Conservation (phyloP, 2,329 filamentous ascomycete species). For the Blastomyces parvus region DNA sequence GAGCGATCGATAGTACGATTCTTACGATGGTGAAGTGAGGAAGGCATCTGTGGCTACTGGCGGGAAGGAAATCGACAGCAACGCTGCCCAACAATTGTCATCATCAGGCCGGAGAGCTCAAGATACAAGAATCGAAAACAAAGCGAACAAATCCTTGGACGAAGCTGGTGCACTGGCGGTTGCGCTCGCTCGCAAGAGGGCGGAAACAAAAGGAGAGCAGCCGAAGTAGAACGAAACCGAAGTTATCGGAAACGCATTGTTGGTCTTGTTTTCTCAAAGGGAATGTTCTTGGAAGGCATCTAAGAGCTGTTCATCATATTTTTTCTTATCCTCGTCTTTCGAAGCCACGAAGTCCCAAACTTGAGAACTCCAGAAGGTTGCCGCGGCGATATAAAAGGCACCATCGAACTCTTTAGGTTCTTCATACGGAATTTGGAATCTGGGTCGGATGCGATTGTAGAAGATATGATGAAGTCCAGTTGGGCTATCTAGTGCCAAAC, state of each 20-base stretch:
- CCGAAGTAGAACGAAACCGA: not conserved
- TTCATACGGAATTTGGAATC: slow-evolving; percentile 10
- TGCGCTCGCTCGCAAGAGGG: not conserved
- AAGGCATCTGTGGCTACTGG: slow-evolving; percentile 4
- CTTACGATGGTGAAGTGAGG: slow-evolving; percentile 8
- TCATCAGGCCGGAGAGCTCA: slow-evolving; percentile 7
- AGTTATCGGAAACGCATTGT: not conserved
- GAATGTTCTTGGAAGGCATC: not conserved
- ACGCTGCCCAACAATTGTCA: slow-evolving; percentile 7
- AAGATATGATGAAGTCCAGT: slow-evolving; percentile 14
- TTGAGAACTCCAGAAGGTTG: slow-evolving; percentile 13
- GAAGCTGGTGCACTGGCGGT: slow-evolving; percentile 1
- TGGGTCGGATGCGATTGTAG: slow-evolving; percentile 15
- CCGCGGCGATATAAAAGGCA: slow-evolving; percentile 12
- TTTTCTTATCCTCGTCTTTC: slow-evolving; percentile 10
- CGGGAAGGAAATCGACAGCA: slow-evolving; percentile 8
- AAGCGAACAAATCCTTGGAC: slow-evolving; percentile 5
- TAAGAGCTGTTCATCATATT: not conserved
- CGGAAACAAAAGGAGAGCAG: not conserved
- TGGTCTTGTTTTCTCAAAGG: not conserved
- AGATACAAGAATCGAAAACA: slow-evolving; percentile 10
- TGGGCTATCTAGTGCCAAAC: slow-evolving; percentile 14
- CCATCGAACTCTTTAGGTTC: slow-evolving; percentile 5
- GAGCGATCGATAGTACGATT: slow-evolving; percentile 4
- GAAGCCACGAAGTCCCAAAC: slow-evolving; percentile 11